phyloP scores from a whole-genome alignment of 768 basidiomycete genomes.

The Amanita polypyramis region DNA sequence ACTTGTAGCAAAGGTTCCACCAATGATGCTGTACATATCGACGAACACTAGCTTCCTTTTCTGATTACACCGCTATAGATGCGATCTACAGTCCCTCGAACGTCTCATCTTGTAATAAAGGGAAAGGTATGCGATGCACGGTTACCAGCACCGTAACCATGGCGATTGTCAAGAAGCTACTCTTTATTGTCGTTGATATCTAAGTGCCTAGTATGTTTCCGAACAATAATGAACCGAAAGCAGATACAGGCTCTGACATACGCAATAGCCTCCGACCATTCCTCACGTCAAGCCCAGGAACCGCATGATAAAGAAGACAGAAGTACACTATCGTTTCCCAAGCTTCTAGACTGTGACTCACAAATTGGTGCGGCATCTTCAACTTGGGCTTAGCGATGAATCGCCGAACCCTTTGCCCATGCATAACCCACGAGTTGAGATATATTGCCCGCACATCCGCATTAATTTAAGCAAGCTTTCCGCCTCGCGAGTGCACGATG shows the following conservation, averaged over 20 bases:
- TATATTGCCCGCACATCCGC: background rate
- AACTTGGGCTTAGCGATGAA: background rate
- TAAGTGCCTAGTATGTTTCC: background rate
- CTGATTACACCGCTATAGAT: no score
- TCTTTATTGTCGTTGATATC: background rate
- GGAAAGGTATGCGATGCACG: background rate
- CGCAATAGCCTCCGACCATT: background rate
- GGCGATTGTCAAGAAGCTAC: background rate
- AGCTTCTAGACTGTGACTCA: background rate
- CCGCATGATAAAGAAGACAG: background rate
- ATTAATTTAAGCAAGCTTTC: background rate
- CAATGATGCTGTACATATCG: background rate
- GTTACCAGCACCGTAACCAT: constrained; percentile 6
- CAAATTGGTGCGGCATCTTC: background rate
- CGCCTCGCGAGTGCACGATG: background rate
- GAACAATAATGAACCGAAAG: background rate
- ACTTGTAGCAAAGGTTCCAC: no score
- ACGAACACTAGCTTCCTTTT: constrained; percentile 7
- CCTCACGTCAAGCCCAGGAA: background rate
- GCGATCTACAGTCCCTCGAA: no score
- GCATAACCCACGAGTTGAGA: background rate
- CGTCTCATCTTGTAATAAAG: no score
- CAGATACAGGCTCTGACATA: background rate
- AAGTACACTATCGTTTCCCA: background rate
- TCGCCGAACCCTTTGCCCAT: background rate